Evolutionary conservation across 2,329 filamentous ascomycete species (phyloP), one percentile per base, ranked within the genome.

Genomic region (Sporothrix curviconia): DNA sequence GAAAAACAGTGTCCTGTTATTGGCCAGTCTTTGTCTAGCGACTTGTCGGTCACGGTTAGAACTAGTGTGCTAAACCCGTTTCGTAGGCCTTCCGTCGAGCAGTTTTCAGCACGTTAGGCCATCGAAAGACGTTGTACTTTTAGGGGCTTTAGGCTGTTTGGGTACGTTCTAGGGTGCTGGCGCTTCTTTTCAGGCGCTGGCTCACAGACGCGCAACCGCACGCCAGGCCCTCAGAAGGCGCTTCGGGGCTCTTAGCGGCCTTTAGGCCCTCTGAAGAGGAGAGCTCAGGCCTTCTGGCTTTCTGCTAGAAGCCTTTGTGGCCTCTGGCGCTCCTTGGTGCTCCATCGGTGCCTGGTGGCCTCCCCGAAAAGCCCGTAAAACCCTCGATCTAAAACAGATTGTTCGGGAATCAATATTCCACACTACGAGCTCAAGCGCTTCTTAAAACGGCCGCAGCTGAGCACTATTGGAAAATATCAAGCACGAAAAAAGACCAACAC

Each of bases 361-460:
- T n/a, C n/a, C n/a, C n/a, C n/a, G n/a, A n/a, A n/a, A n/a, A n/a
- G n/a, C n/a, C n/a, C n/a, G n/a, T n/a, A n/a, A n/a, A n/a, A n/a
- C n/a, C n/a, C n/a, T n/a, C n/a, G n/a, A n/a, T 30, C 3, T 1
- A 15, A 11, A 51, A 14, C 7, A 25, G 22, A n/a, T 40, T 34
- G 39, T 52, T 40, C 49, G 36, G 49, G 34, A 52, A 28, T 7
- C 49, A 52, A 17, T 52, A 52, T 40, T 52, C n/a, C 43, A 17
- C 11, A 46, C 43, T 46, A 46, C 25, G 32, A 30, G 7, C 34
- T 7, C 47, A 37, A 51, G 24, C 11, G 49, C 24, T 12, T 15
- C 9, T 42, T 14, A 24, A 37, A 50, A 37, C 19, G 47, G 32
- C 11, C 49, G 19, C 9, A 12, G 1, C 34, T 32, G 36, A 37